Evolutionary conservation across 768 basidiomycete genomes (phyloP), one percentile per base, ranked within the genome.

Genomic region (Termitomyces sp.): DNA sequence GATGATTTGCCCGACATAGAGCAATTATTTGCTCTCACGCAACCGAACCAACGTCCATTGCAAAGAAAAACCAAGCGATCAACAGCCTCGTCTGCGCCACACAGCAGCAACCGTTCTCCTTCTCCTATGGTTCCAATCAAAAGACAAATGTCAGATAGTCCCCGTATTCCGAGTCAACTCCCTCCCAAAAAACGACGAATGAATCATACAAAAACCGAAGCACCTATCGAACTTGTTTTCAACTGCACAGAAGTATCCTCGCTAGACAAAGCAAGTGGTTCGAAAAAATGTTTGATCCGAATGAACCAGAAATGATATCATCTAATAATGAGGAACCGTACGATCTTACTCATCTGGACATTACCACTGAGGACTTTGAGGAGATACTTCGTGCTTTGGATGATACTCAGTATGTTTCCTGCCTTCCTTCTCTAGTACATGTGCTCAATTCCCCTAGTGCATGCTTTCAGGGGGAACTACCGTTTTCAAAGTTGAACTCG

Each of bases 361-460:
- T 63, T 9, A 30, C 39, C 6, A 67, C 65, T 24, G 55, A 67
- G 6, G 76, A 78, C 53, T 77, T 78, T 44, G 69, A 62, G 54
- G 62, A 58, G 13, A 60, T 76, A 27, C 58, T 78, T 40, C 56
- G 59, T 12, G 69, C 67, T 13, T 53, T 72, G 32, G 74, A 77
- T 22, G 65, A 69, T 22, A 67, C 68, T 1, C 65, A 73, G 75
- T 77, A 60, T 5, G 72, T 61, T 50, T 57, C 44, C 18, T 36
- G 12, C 10, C 40, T 32, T 49, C n/a, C 30, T 33, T 9, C 20
- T 53, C 12, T 49, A 14, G 24, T 24, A 34, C 30, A n/a, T 10
- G 43, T 30, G 8, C 42, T 22, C 13, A 42, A 58, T 18, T 36
- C 53, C 34, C 36, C 12, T 33, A 67, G 66, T 22, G 56, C 51